phyloP scores from a whole-genome alignment of 2,329 filamentous ascomycete species.

The Aureobasidium sp. region DNA sequence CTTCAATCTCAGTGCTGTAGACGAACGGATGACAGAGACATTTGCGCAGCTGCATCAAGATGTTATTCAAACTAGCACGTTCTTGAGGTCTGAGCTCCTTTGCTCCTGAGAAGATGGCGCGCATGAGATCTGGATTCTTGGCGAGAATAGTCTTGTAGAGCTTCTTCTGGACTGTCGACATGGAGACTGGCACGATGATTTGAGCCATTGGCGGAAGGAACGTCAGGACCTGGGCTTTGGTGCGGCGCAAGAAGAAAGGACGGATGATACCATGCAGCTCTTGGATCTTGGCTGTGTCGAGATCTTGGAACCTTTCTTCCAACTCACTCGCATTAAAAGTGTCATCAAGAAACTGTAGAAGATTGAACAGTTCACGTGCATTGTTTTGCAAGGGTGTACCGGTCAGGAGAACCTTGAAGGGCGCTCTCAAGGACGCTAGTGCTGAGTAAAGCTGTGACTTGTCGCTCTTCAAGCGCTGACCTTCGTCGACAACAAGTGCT shows the following conservation, averaged over 20 bases:
- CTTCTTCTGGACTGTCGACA: constrained; percentile 89
- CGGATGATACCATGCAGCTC: constrained; percentile 78
- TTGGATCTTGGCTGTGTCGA: constrained; percentile 75
- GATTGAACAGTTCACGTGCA: constrained; percentile 86
- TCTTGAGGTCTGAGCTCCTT: constrained; percentile 57
- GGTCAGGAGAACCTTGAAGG: constrained; percentile 80
- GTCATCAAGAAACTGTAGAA: constrained; percentile 88
- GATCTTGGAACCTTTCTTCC: constrained; percentile 67
- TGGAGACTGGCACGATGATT: constrained; percentile 91
- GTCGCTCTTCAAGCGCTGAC: constrained; percentile 91
- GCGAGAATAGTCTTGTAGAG: constrained; percentile 89
- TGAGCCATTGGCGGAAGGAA: constrained; percentile 91
- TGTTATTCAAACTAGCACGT: constrained; percentile 80
- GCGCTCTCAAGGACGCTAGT: constrained; percentile 64
- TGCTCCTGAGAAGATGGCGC: constrained; percentile 66
- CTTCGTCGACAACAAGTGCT: constrained; percentile 87
- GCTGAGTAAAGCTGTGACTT: constrained; percentile 72
- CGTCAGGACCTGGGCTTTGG: constrained; percentile 82
- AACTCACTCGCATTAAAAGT: constrained; percentile 62
- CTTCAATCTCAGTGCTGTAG: constrained; percentile 85
- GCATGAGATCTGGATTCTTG: constrained; percentile 83
- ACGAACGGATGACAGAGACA: constrained; percentile 94
- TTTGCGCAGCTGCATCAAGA: constrained; percentile 89
- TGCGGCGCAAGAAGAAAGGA: constrained; percentile 64
- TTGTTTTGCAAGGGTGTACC: constrained; percentile 93